Evolutionary conservation across 371 early-diverging fungal species (phyloP).

Genomic region (Gilbertella persicaria): DNA sequence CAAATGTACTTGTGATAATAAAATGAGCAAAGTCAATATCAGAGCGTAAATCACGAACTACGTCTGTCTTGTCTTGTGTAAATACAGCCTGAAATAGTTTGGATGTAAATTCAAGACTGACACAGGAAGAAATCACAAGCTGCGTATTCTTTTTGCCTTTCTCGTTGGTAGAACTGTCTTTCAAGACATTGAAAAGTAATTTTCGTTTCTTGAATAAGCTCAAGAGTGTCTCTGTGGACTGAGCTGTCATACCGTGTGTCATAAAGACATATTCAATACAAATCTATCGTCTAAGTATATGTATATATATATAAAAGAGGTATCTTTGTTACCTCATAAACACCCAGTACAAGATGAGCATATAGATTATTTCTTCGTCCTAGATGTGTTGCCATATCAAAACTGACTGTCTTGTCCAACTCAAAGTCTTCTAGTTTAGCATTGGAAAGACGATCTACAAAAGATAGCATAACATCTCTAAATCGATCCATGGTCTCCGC

Average conservation of each 20-base stretch:
- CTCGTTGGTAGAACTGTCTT: slow-evolving; percentile 31
- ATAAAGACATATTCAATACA: slow-evolving; percentile 45
- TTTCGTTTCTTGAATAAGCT: slow-evolving; percentile 43
- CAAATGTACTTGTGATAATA: slow-evolving; percentile 31
- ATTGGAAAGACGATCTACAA: slow-evolving; percentile 32
- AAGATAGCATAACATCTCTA: slow-evolving; percentile 17
- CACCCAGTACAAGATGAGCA: slow-evolving; percentile 46
- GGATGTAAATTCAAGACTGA: slow-evolving; percentile 32
- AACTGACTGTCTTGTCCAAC: slow-evolving; percentile 56
- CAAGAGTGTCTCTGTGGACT: slow-evolving; percentile 31
- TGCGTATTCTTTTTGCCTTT: slow-evolving; percentile 36
- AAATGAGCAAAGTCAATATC: slow-evolving; percentile 53
- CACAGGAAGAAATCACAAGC: slow-evolving; percentile 11
- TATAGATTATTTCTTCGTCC: slow-evolving; percentile 55
- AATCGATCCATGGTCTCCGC: slow-evolving; percentile 6
- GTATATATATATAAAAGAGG: neutral
- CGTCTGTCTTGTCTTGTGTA: neutral
- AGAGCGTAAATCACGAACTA: slow-evolving; percentile 20
- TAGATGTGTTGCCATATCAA: slow-evolving; percentile 48
- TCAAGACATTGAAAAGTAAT: slow-evolving; percentile 25
- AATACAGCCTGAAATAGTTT: slow-evolving; percentile 36
- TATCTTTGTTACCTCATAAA: slow-evolving; percentile 48
- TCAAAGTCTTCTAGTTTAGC: slow-evolving; percentile 57
- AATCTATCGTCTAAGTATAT: slow-evolving; percentile 22
- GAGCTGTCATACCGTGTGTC: slow-evolving; percentile 15